A percentile compares a stretch with the other conserved stretches of the same genome.
These are phyloP conservation scores for Byssochlamys sp. DNA, from an alignment of 2,329 filamentous ascomycete species.

Conservation along the genomic window DNA sequence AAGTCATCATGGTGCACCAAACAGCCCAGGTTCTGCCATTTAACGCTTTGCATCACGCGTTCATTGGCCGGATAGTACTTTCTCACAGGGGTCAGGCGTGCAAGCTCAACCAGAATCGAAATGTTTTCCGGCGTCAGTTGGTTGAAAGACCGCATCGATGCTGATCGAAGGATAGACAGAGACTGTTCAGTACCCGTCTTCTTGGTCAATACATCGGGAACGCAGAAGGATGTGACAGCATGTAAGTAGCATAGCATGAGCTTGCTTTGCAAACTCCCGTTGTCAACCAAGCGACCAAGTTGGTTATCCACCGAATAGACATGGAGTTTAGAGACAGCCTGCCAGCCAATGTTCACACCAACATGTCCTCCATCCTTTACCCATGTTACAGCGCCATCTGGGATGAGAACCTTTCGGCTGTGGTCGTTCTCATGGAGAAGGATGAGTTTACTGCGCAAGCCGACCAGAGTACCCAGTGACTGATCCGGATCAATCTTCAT, in stretches of 20 bases:
- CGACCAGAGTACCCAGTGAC: too few relatives aligned
- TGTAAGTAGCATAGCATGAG: conserved; percentile 41
- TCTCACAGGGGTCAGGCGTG: not conserved
- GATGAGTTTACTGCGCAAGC: too few relatives aligned
- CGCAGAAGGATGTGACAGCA: conserved; percentile 25
- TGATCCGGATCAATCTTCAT: too few relatives aligned
- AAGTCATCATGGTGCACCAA: not conserved
- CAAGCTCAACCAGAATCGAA: not conserved
- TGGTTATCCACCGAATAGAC: conserved; percentile 40
- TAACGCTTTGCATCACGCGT: not conserved
- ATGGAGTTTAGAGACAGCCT: conserved; percentile 22
- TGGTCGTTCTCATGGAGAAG: too few relatives aligned
- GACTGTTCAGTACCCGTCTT: not conserved
- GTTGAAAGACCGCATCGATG: not conserved
- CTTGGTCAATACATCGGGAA: conserved; percentile 21
- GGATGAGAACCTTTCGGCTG: too few relatives aligned
- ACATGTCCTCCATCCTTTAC: too few relatives aligned
- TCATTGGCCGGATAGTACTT: not conserved
- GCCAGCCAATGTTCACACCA: conserved; percentile 16
- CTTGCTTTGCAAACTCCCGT: conserved; percentile 43
- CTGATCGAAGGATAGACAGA: not conserved
- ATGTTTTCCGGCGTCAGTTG: not conserved
- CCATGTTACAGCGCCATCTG: too few relatives aligned
- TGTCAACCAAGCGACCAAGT: conserved; percentile 44
- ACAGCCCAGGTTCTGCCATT: not conserved